These are phyloP conservation scores for Kalaharituber pfeilii DNA, from an alignment of 2,329 filamentous ascomycete species.

Conservation along the genomic window DNA sequence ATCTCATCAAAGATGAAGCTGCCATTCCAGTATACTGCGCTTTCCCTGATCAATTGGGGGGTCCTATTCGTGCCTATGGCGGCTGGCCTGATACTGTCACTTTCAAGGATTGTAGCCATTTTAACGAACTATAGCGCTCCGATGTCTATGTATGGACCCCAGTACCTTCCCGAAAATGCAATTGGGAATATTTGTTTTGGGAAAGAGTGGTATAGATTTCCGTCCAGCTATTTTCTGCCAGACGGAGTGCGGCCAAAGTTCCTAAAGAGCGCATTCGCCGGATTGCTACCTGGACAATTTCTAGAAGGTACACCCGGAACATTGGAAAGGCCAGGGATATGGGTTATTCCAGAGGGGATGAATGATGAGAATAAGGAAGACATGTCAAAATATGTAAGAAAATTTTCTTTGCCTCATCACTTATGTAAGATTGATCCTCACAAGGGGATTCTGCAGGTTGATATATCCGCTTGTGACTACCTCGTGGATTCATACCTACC, in stretches of 20 bases:
- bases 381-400: slow-evolving; percentile 58
- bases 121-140: slow-evolving; percentile 73
- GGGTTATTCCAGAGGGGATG: slow-evolving; percentile 64
- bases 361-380: slow-evolving; percentile 88
- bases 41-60: slow-evolving; percentile 3
- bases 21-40: slow-evolving; percentile 45
- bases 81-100: slow-evolving; percentile 38
- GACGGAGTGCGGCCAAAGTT: slow-evolving; percentile 73
- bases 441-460: slow-evolving; percentile 34
- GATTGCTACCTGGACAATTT: slow-evolving; percentile 81
- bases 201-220: slow-evolving; percentile 98
- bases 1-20: slow-evolving; percentile 43
- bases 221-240: slow-evolving; percentile 79
- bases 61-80: slow-evolving; percentile 5
- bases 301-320: slow-evolving; percentile 39
- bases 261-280: slow-evolving; percentile 77
- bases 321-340: slow-evolving; percentile 44
- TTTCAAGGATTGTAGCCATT: slow-evolving; percentile 54
- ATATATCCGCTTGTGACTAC: slow-evolving; percentile 61
- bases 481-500: slow-evolving; percentile 36
- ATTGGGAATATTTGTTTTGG: slow-evolving; percentile 52
- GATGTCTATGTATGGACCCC: slow-evolving; percentile 39
- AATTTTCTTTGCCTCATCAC: slow-evolving; percentile 1
- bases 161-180: slow-evolving; percentile 6
- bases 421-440: slow-evolving; percentile 11